phyloP scores from a whole-genome alignment of 2,329 filamentous ascomycete species.

The Cladobotryum protrusum region DNA sequence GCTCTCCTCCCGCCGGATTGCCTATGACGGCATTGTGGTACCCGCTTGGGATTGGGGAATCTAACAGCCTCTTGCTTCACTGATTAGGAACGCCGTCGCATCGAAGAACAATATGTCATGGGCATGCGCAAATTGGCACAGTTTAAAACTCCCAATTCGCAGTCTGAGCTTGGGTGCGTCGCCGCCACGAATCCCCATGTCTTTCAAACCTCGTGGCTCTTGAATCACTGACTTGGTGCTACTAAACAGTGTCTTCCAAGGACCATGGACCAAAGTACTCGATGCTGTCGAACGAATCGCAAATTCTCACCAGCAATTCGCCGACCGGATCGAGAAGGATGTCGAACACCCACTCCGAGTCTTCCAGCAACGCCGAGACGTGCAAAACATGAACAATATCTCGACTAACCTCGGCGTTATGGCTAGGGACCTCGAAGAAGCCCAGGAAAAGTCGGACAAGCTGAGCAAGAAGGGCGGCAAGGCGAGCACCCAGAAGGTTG shows the following conservation, averaged over 20 bases:
- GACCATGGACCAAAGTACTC: slow-evolving; percentile 84
- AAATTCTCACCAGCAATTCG: slow-evolving; percentile 73
- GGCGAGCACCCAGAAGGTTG: slow-evolving; percentile 70
- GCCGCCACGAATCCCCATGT: neutral
- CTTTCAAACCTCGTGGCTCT: neutral
- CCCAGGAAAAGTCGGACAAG: slow-evolving; percentile 81
- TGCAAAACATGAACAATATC: slow-evolving; percentile 74
- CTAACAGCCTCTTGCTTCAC: slow-evolving; percentile 4
- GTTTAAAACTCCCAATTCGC: slow-evolving; percentile 66
- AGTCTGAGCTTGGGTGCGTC: slow-evolving; percentile 79
- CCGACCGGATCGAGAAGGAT: slow-evolving; percentile 77
- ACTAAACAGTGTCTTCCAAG: slow-evolving; percentile 70
- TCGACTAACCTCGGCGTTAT: slow-evolving; percentile 73
- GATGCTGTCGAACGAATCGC: slow-evolving; percentile 74
- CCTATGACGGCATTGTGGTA: neutral
- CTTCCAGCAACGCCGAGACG: slow-evolving; percentile 69
- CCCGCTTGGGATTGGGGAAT: neutral
- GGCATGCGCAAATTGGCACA: slow-evolving; percentile 74
- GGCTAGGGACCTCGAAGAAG: slow-evolving; percentile 77
- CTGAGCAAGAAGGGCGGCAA: slow-evolving; percentile 71
- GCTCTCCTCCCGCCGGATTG: slow-evolving; percentile 3
- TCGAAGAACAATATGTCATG: slow-evolving; percentile 85
- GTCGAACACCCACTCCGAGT: slow-evolving; percentile 77
- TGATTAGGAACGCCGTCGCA: slow-evolving; percentile 75
- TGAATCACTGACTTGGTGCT: slow-evolving; percentile 13